Evolutionary conservation across 805 yeast genomes (phyloP), one percentile per base, ranked within the genome.

Genomic region (Hanseniaspora vineae): DNA sequence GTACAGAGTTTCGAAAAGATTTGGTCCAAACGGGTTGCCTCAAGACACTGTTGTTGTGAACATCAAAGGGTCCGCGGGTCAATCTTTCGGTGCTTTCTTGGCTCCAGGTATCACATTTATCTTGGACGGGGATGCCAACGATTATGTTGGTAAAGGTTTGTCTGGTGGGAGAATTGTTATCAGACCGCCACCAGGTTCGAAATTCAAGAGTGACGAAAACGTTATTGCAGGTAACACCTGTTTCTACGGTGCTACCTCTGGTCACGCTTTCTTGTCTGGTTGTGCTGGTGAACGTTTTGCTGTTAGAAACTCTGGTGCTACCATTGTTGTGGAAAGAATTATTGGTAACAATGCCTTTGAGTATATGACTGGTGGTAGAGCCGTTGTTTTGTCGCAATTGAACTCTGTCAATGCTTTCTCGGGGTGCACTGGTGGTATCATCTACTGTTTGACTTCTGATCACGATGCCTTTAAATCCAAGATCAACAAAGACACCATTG

Each of bases 391-490:
- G 56, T 96, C 97, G 44, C 69, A 80, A 50, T 85, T 96, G 58
- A 97, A 96, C 50, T 79, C 97, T 53, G 82, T 88, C 64, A 96
- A 85, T 52, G 73, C 74, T 3, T 69, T 80, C 51, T 96, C 98
- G 49, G 98, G 98, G 73, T 92, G 92, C 84, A 89, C 97, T 58
- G 98, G 98, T 69, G 98, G 98, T 78, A 90, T 92, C 66, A 95
- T 96, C 14, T 90, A 90, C 62, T 97, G 94, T 51, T 74, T 90
- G 58, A 95, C 89, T 58, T 84, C 90, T 72, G 97, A 92, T 46
- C 63, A 61, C 52, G 96, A 89, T 62, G 96, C 88, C 62, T 89
- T 90, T 60, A 72, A 72, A 52, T 78, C 79, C 52, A 81, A 81
- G 66, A 87, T 86, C 55, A 90, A 90, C 69, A 62, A 67, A 42